phyloP scores from a whole-genome alignment of 2,329 filamentous ascomycete genomes.

The Apiospora kogelbergensis region DNA sequence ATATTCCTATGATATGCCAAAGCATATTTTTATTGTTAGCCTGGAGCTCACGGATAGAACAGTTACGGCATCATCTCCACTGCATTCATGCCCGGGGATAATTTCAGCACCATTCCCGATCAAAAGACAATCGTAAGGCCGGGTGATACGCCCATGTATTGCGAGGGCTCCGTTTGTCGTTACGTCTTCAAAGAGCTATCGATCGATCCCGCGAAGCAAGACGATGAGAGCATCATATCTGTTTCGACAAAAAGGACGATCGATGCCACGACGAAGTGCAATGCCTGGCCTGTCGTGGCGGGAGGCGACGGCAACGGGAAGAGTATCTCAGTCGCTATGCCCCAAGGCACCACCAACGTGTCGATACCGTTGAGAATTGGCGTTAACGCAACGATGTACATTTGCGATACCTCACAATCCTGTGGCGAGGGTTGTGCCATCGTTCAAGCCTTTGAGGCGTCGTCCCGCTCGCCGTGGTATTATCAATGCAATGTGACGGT shows the following conservation, averaged over 20 bases:
- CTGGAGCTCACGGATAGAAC: not conserved
- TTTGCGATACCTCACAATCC: slow-evolving; percentile 27
- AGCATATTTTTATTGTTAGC: too few species aligned
- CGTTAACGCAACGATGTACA: slow-evolving; percentile 36
- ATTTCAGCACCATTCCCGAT: slow-evolving; percentile 23
- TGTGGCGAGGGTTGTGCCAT: slow-evolving; percentile 29
- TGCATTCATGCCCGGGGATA: slow-evolving; percentile 23
- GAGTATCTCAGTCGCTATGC: slow-evolving; percentile 28
- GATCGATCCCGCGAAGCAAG: slow-evolving; percentile 11
- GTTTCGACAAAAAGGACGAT: slow-evolving; percentile 36
- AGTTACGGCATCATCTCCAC: slow-evolving; percentile 41
- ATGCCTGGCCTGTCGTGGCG: slow-evolving; percentile 27
- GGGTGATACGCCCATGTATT: slow-evolving; percentile 26
- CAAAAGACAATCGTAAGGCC: slow-evolving; percentile 32
- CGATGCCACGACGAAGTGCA: slow-evolving; percentile 29
- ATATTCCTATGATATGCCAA: not conserved
- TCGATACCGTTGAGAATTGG: slow-evolving; percentile 21
- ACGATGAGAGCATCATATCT: slow-evolving; percentile 18
- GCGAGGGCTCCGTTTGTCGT: slow-evolving; percentile 19
- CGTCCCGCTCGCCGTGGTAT: slow-evolving; percentile 36
- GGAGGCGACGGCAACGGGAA: slow-evolving; percentile 31
- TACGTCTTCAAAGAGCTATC: slow-evolving; percentile 39
- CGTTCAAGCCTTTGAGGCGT: slow-evolving; percentile 39
- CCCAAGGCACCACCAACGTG: not conserved
- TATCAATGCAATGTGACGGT: slow-evolving; percentile 42